A percentile compares a stretch with the other conserved stretches of the same genome.
These are phyloP conservation scores for Microdochium bolleyi DNA, from an alignment of 2,329 filamentous ascomycete species.

Conservation along the genomic window DNA sequence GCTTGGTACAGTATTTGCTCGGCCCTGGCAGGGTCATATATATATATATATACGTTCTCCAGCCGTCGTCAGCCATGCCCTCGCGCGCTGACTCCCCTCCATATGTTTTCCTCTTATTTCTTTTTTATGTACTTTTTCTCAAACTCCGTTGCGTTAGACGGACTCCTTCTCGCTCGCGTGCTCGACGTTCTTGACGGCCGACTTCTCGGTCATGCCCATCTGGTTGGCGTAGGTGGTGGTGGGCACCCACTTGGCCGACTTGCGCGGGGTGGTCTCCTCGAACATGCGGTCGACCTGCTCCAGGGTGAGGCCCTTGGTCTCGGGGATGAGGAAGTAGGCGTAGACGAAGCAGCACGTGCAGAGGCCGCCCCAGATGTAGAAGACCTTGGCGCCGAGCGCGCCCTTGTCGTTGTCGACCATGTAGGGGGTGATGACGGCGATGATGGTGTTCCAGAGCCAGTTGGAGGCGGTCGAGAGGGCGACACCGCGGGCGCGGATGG, in stretches of 20 bases:
- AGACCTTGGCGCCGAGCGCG: slow-evolving; percentile 61
- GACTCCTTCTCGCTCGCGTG: slow-evolving; percentile 5
- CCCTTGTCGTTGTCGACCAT: slow-evolving; percentile 53
- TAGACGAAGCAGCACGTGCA: slow-evolving; percentile 54
- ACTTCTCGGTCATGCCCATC: slow-evolving; percentile 37
- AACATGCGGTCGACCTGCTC: slow-evolving; percentile 84
- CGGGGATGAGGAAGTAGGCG: slow-evolving; percentile 65
- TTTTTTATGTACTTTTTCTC: background rate
- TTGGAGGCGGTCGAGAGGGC: slow-evolving; percentile 81
- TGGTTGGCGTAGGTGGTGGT: slow-evolving; percentile 58
- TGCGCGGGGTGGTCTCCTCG: slow-evolving; percentile 74
- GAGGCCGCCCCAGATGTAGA: slow-evolving; percentile 68
- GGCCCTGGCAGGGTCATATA: no score
- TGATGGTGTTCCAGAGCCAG: slow-evolving; percentile 83
- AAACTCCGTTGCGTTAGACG: background rate
- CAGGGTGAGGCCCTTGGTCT: slow-evolving; percentile 69
- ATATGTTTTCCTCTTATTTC: background rate
- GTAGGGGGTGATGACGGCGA: slow-evolving; percentile 66
- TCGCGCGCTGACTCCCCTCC: background rate
- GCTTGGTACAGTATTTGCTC: no score
- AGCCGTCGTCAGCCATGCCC: no score
- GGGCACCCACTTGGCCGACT: slow-evolving; percentile 69
- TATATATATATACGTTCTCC: no score
- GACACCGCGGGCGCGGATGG: slow-evolving; percentile 82
- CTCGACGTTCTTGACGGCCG: slow-evolving; percentile 11